These are phyloP conservation scores for Fusarium lateritium DNA, from an alignment of 2,329 filamentous ascomycete species.

Conservation along the genomic window DNA sequence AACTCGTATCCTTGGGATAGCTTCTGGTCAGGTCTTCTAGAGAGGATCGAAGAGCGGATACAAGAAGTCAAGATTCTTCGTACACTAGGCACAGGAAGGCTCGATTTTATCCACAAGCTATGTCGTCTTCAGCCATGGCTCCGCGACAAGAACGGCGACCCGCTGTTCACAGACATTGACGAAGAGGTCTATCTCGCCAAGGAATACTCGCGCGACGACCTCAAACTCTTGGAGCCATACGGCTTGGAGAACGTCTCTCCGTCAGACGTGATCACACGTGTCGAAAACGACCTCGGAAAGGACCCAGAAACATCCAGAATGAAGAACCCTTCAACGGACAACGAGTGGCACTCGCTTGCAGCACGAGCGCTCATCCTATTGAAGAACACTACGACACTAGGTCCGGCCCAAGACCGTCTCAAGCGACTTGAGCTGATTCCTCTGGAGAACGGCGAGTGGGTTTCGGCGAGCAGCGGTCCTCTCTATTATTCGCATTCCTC, in stretches of 20 bases:
- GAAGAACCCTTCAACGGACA: conserved; percentile 16
- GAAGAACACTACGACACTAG: background rate
- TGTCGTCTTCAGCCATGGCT: conserved; percentile 19
- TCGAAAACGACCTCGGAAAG: conserved; percentile 25
- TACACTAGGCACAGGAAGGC: conserved; percentile 1
- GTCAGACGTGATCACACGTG: conserved; percentile 4
- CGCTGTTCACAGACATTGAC: conserved; percentile 33
- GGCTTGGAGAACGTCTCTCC: conserved; percentile 12
- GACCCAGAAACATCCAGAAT: conserved; percentile 15
- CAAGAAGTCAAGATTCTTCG: conserved; percentile 19
- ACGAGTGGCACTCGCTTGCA: conserved; percentile 38
- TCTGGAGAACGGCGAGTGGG: conserved; percentile 34
- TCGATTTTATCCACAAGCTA: conserved; percentile 25
- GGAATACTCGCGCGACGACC: conserved; percentile 22
- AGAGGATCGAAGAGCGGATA: conserved; percentile 45
- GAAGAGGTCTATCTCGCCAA: conserved; percentile 40
- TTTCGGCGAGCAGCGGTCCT: conserved; percentile 11
- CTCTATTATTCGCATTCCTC: conserved; percentile 34
- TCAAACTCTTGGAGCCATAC: conserved; percentile 15
- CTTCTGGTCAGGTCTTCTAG: conserved; percentile 48
- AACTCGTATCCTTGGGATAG: conserved; percentile 42
- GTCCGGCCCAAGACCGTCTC: background rate
- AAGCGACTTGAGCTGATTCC: conserved; percentile 31
- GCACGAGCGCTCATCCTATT: conserved; percentile 21
- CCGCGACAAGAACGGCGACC: conserved; percentile 30